Base-by-base conservation (phyloP, 2,329 filamentous ascomycete genomes). In the Beauveria sp. region DNA sequence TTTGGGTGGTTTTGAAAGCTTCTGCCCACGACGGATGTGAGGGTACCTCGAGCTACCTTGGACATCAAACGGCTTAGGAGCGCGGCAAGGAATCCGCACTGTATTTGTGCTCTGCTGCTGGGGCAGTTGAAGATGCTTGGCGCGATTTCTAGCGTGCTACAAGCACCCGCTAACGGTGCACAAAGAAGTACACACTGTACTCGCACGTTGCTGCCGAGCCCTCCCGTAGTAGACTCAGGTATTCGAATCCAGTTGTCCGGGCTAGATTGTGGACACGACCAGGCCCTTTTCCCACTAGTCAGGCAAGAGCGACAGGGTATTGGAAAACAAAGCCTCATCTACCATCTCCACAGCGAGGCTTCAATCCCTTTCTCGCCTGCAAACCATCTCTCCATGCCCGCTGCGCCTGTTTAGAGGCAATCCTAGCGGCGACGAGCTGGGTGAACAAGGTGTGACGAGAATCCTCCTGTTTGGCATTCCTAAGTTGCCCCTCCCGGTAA, bases 251-350 rank as follows among this genome's bases (percentile, higher is more conserved):
- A 61, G 51, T 60, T 61, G 55, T 59, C 60, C 45, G 53, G 53
- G 53, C 48, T 48, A 38, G 60, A 57, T 62, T 62, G 60, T 62
- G 60, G 60, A 62, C 61, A 65, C 67, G 67, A 28, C 68, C 68
- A 65, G 66, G 64, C 69, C 66, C 67, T 66, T 67, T 68, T 66
- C 66, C 69, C 64, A 65, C 65, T 69, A 68, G 66, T 65, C 68
- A 52, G 60, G 62, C 60, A 66, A 67, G 67, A 70, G 69, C 59
- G 69, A 73, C 73, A 74, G 68, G 71, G 71, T 71, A 68, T 65
- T 65, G 67, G 70, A 76, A 75, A 75, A 73, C 74, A 74, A 76
- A 76, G 74, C 75, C 74, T 77, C 75, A 75, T 69, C 70, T 69
- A 69, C 69, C 68, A 71, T 72, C 65, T 72, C 69, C 67, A 66